phyloP scores from a whole-genome alignment of 2,329 filamentous ascomycete genomes.

The Colletotrichum lentis region DNA sequence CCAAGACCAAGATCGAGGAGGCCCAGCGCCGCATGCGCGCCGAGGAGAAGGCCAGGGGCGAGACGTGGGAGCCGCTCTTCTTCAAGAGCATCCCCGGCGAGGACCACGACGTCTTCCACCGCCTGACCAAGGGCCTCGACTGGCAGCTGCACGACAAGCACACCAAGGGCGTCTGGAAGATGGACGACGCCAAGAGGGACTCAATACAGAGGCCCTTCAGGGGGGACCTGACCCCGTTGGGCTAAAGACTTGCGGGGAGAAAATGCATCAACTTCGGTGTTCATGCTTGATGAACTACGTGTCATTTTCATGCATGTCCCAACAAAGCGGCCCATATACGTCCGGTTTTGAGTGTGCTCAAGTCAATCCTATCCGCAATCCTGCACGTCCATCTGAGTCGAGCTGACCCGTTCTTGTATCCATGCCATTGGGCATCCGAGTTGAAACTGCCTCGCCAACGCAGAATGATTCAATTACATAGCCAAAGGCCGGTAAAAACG shows the following conservation, averaged over 20 bases:
- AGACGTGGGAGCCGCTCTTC: slow-evolving; percentile 53
- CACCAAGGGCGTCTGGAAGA: slow-evolving; percentile 52
- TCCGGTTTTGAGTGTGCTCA: too few species aligned
- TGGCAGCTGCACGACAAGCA: slow-evolving; percentile 46
- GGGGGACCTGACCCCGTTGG: slow-evolving; percentile 46
- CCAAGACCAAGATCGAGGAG: slow-evolving; percentile 85
- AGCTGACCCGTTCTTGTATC: too few species aligned
- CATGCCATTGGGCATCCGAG: too few species aligned
- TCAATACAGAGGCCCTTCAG: slow-evolving; percentile 46
- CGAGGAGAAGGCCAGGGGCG: slow-evolving; percentile 64
- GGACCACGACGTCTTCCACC: slow-evolving; percentile 46
- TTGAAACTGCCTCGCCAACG: too few species aligned
- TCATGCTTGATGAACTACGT: too few species aligned
- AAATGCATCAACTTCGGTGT: too few species aligned
- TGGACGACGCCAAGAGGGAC: slow-evolving; percentile 43
- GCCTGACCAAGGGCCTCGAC: slow-evolving; percentile 43
- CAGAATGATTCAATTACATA: too few species aligned
- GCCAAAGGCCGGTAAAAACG: too few species aligned
- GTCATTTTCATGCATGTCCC: too few species aligned
- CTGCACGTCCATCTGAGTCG: too few species aligned
- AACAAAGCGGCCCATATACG: too few species aligned
- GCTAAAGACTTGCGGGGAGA: slow-evolving; percentile 13
- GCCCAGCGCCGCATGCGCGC: slow-evolving; percentile 79
- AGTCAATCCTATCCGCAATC: background rate
- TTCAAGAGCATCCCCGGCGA: slow-evolving; percentile 43